Evolutionary conservation across 2,329 filamentous ascomycete genomes (phyloP).

Genomic region (Stagonosporopsis tanaceti): DNA sequence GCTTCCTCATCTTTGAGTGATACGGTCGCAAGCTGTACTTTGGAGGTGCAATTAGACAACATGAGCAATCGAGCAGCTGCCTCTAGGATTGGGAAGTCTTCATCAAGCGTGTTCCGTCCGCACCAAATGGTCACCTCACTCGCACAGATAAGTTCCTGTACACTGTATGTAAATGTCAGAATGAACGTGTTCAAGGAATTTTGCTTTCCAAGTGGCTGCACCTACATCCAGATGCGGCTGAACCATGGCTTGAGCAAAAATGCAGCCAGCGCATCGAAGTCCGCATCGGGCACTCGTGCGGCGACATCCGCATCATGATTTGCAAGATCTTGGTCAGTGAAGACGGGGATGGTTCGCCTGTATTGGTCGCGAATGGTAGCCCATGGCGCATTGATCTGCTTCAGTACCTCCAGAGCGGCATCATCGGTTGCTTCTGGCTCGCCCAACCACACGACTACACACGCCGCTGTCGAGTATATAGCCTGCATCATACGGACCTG

Average conservation of each 20-base stretch:
- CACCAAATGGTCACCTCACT: neutral
- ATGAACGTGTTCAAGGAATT: neutral
- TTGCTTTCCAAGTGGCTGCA: neutral
- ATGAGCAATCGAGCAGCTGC: neutral
- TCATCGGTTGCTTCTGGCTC: constrained; percentile 3
- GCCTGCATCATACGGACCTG: constrained; percentile 15
- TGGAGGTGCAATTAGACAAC: neutral
- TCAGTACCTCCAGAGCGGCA: neutral
- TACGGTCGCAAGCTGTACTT: neutral
- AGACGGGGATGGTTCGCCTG: neutral
- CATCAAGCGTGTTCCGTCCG: neutral
- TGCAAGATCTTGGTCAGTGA: neutral
- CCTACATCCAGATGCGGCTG: constrained; percentile 17
- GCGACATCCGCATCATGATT: neutral
- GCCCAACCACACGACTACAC: constrained; percentile 13
- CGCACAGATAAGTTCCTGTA: constrained; percentile 2
- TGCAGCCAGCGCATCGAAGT: constrained; percentile 4
- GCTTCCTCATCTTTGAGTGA: neutral
- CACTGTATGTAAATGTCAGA: neutral
- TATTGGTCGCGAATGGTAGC: neutral
- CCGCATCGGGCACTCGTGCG: neutral
- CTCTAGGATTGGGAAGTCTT: constrained; percentile 1
- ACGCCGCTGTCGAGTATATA: constrained; percentile 3
- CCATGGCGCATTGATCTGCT: constrained; percentile 10
- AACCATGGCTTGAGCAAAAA: constrained; percentile 16